A percentile compares a stretch with the other conserved stretches of the same genome.
Conservation (phyloP, 2,329 filamentous ascomycete species). For the Monilinia laxa region DNA sequence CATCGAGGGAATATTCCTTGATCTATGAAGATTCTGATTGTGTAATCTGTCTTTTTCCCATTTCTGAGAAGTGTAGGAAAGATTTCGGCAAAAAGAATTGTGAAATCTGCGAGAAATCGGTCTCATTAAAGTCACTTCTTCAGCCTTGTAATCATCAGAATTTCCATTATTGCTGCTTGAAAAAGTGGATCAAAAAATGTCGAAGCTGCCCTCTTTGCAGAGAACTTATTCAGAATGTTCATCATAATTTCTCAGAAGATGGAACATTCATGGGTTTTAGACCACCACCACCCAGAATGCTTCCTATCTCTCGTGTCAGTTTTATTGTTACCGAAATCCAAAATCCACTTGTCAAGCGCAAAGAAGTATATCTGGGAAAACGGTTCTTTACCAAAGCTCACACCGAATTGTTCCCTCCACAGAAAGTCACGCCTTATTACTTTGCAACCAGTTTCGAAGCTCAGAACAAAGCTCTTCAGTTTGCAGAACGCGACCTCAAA, state of each 20-base stretch:
- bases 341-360: background rate
- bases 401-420: background rate
- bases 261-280: background rate
- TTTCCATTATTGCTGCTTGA: conserved; percentile 3
- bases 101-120: background rate
- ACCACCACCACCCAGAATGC: background rate
- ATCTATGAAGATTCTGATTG: too few species aligned
- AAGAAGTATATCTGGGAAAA: background rate
- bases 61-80: too few species aligned
- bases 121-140: background rate
- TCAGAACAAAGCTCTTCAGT: background rate
- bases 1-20: too few species aligned
- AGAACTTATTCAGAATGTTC: background rate
- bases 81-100: background rate
- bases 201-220: background rate
- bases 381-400: background rate
- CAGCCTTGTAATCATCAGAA: background rate
- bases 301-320: background rate
- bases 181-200: background rate
- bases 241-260: background rate
- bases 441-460: background rate
- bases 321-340: too few species aligned
- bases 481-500: background rate
- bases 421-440: background rate
- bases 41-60: too few species aligned